Evolutionary conservation across 2,329 filamentous ascomycete genomes (phyloP).

Genomic region (Fusarium secorum): DNA sequence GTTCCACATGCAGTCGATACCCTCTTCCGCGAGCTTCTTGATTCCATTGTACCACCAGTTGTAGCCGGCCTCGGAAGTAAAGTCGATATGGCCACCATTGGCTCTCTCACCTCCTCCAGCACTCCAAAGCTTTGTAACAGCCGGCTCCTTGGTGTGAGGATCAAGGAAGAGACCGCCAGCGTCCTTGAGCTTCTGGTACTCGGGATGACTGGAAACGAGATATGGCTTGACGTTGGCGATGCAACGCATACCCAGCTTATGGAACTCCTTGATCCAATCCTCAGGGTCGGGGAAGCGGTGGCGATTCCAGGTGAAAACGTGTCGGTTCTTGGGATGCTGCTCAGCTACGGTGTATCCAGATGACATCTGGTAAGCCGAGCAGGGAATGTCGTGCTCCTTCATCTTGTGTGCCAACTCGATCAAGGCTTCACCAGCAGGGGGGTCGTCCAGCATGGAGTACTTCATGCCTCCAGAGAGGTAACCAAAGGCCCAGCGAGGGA

Average conservation of each 20-base stretch:
- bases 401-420: constrained; percentile 68
- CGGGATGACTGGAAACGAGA: constrained; percentile 71
- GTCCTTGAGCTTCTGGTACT: constrained; percentile 67
- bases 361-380: constrained; percentile 76
- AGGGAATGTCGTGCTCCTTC: constrained; percentile 71
- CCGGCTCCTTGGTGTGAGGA: constrained; percentile 58
- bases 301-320: constrained; percentile 73
- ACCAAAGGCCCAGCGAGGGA: constrained; percentile 76
- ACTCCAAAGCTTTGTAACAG: constrained; percentile 73
- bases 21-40: constrained; percentile 65
- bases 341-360: constrained; percentile 76
- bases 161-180: constrained; percentile 71
- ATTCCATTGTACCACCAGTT: constrained; percentile 77
- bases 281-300: constrained; percentile 75
- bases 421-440: constrained; percentile 64
- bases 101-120: constrained; percentile 75
- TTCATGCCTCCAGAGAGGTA: constrained; percentile 73
- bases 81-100: constrained; percentile 76
- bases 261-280: constrained; percentile 68
- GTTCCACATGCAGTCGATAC: constrained; percentile 80
- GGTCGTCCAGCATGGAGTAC: constrained; percentile 59
- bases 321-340: constrained; percentile 71
- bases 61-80: constrained; percentile 71
- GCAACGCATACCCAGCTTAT: constrained; percentile 70
- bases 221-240: constrained; percentile 80